Percentiles rank a stretch among this genome's conserved stretches.
Evolutionary conservation across 345 rosid species (phyloP).

Genomic region (Syzygium grande): DNA sequence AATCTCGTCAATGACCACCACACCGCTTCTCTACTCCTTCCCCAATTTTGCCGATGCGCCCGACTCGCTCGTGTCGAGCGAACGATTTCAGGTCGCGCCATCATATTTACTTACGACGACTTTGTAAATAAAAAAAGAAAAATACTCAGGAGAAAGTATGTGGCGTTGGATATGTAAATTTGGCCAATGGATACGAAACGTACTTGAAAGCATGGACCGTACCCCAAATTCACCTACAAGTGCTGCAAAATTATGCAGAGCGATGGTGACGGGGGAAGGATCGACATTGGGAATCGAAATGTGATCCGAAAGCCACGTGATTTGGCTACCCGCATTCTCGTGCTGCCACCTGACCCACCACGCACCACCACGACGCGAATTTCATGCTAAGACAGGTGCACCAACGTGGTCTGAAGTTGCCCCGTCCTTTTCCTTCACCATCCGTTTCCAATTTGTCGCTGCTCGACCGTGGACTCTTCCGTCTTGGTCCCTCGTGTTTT

Average conservation of each 20-base stretch:
- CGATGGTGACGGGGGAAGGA: background rate
- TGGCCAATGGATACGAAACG: background rate
- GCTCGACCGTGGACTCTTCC: background rate
- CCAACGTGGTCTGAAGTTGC: background rate
- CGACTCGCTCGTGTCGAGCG: background rate
- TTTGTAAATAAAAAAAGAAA: background rate
- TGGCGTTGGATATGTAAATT: too few species aligned
- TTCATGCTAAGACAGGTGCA: background rate
- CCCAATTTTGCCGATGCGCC: background rate
- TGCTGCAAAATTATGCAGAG: background rate
- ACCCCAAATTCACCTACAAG: background rate
- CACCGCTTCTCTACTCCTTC: background rate
- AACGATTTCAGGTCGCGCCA: background rate
- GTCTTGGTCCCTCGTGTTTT: background rate
- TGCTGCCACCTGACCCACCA: background rate
- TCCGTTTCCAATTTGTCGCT: background rate
- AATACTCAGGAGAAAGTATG: too few species aligned
- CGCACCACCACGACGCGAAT: background rate
- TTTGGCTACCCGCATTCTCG: background rate
- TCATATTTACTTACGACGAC: fast-evolving
- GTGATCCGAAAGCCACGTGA: background rate
- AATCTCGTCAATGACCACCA: background rate
- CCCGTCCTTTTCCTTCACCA: background rate
- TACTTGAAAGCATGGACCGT: background rate
- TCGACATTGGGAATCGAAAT: background rate